Base-by-base conservation (phyloP, 2,329 filamentous ascomycete genomes). In the Cercospora citrullina region DNA sequence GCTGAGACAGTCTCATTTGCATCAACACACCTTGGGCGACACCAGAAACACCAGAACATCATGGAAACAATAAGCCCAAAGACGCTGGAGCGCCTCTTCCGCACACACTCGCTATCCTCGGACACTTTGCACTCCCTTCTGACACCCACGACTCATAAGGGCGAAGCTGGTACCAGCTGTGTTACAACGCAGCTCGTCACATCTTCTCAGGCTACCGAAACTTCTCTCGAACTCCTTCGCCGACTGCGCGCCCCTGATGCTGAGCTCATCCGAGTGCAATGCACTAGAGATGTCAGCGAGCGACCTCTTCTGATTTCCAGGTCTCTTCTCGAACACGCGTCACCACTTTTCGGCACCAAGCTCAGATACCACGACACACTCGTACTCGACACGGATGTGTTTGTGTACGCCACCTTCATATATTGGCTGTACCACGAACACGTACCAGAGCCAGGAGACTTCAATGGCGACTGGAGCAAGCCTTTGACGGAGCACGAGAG, bases 341-440 rank as follows among this genome's bases (percentile, higher is more conserved):
- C 55, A 31, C 63, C 57, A 26, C 33, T 60, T 9, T 39, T 65
- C 57, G 63, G 1, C 10, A 5, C 28, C 18, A 7, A 21, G 39
- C 33, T 36, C 5, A 23, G 23, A 36, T 16, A 58, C 28, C 16
- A 16, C 16, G 30, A 64, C 5, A 51, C 63, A 10, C 39, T 65
- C 3, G 9, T 12, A 42, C 36, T 65, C 12, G 39, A 48, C 21
- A 33, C 63, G n/a, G 3, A 60, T 12, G 31, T 26, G 18, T 21
- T 23, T 10, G 42, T 60, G 4, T 51, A 59, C 14, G 26, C 36
- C 31, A 60, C 26, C 9, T 60, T 65, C 55, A 16, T 60, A 36
- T 65, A 60, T 18, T 65, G 63, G 63, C 53, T 65, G 1, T 65
- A 30, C 18, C 39, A 65, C 6, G 3, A 26, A 12, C 53, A 36